Evolutionary conservation across 2,329 filamentous ascomycete species (phyloP), one percentile per base, ranked within the genome.

Genomic region (Claviceps digitariae): DNA sequence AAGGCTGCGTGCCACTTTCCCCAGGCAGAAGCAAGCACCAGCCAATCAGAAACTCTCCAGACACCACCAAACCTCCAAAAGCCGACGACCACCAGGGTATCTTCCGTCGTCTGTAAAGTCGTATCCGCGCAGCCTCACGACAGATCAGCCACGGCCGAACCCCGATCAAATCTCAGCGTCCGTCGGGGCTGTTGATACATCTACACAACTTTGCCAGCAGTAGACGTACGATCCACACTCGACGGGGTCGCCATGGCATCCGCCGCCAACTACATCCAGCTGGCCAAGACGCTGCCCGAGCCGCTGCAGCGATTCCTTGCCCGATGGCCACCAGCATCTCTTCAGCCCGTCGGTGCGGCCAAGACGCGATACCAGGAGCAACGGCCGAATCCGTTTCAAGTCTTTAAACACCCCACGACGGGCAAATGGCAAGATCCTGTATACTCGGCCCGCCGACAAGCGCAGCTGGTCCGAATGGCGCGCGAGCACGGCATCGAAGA

Each of bases 401-500:
- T 86, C 40, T 82, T 80, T 62, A 89, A 87, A 70, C 86, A 95
- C 72, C 81, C 85, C 40, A 72, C 75, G 44, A 95, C 89, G 0
- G 86, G 87, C 23, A 82, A 79, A 67, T 95, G 89, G 88, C 84
- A 90, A 60, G 81, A 89, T 58, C 88, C 93, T 0, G 78, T 83
- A 54, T 90, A 84, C 72, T 94, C 89, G 5, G 76, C 95, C 60
- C 81, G 93, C 53, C 80, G 87, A 57, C 93, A 98, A 74, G 90
- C 90, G 25, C 87, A 95, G 62, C 77, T 98, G 25, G 86, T 93
- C 62, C 94, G 95, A 72, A 69, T 97, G 62, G 90, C 93, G 4
- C 74, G 79, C 54, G 75, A 85, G 62, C 78, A 90, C 68, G 86
- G 87, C 52, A 84, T 95, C 3, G 86, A 90, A 67, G 83, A 89